Conservation (phyloP, 78 protist species). For the Pigoraptor vietnamica region DNA sequence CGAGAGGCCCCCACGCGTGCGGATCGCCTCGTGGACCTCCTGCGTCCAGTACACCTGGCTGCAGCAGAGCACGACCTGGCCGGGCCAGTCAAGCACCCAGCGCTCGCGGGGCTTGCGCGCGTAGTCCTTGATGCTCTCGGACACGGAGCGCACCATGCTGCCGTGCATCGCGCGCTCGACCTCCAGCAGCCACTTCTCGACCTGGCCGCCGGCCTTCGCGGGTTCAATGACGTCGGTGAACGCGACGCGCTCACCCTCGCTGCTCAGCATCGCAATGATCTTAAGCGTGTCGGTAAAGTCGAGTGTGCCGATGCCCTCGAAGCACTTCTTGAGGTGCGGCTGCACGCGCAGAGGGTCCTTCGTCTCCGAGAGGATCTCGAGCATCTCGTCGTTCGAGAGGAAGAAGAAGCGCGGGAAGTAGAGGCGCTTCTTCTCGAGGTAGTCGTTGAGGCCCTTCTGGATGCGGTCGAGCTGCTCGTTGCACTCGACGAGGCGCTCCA, state of each 20-base stretch:
- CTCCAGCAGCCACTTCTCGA: constrained; percentile 68
- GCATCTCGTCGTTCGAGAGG: constrained; percentile 25
- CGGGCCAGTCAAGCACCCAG: constrained; percentile 24
- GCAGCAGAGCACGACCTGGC: constrained; percentile 45
- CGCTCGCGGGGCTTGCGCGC: neutral
- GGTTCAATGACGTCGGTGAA: neutral
- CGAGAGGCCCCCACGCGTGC: constrained; percentile 16
- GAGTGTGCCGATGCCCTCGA: constrained; percentile 39
- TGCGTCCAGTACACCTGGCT: constrained; percentile 56
- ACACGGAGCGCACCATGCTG: constrained; percentile 1
- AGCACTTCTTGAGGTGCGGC: constrained; percentile 60
- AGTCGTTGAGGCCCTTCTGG: neutral
- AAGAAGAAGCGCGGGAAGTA: constrained; percentile 64
- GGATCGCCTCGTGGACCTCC: constrained; percentile 61
- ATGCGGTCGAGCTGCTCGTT: neutral
- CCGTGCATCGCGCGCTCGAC: constrained; percentile 49
- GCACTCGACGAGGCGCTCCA: constrained; percentile 33
- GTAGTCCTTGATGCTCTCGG: constrained; percentile 9
- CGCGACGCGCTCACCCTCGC: constrained; percentile 68
- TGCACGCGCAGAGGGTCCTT: constrained; percentile 58
- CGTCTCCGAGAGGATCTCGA: constrained; percentile 54
- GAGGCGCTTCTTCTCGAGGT: constrained; percentile 16
- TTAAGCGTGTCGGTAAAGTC: constrained; percentile 21
- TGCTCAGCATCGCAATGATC: constrained; percentile 42
- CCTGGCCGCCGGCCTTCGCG: constrained; percentile 44